Conservation (phyloP, 2,329 filamentous ascomycete genomes). For the Trichoderma arundinaceum region DNA sequence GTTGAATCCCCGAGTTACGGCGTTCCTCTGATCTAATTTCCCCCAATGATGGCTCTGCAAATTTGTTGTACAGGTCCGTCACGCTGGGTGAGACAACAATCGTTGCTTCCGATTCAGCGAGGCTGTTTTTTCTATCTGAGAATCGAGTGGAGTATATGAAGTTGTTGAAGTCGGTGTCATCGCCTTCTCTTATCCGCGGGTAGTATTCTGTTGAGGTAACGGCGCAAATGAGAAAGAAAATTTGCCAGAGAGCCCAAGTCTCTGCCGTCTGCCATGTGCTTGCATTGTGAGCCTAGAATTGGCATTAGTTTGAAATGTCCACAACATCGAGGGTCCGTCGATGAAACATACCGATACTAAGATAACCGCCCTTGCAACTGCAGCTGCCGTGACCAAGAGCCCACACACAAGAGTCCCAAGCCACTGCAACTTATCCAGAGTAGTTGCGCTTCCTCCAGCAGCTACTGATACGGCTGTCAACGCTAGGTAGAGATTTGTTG, state of each 20-base stretch:
- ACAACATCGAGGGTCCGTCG: no score
- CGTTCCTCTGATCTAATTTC: background rate
- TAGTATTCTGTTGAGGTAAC: background rate
- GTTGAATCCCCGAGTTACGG: constrained; percentile 21
- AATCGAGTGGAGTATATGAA: background rate
- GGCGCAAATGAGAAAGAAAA: constrained; percentile 1
- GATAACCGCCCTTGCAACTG: constrained; percentile 14
- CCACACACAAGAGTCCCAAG: constrained; percentile 11
- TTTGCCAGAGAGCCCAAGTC: constrained; percentile 26
- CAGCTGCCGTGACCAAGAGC: constrained; percentile 2
- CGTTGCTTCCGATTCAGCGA: constrained; percentile 12
- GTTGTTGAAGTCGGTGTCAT: background rate
- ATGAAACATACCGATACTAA: constrained; percentile 14
- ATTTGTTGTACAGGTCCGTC: constrained; percentile 3
- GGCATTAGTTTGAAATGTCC: background rate
- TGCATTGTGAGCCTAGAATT: background rate
- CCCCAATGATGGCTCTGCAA: background rate
- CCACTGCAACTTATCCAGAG: constrained; percentile 11
- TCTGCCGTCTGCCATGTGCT: background rate
- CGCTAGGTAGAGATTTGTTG: constrained; percentile 23
- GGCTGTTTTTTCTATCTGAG: background rate
- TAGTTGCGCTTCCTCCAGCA: background rate
- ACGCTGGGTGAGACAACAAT: background rate
- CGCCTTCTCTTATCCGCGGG: background rate
- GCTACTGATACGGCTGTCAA: constrained; percentile 17